Evolutionary conservation across 2,329 filamentous ascomycete genomes (phyloP).

Genomic region (Diplodia intermedia): DNA sequence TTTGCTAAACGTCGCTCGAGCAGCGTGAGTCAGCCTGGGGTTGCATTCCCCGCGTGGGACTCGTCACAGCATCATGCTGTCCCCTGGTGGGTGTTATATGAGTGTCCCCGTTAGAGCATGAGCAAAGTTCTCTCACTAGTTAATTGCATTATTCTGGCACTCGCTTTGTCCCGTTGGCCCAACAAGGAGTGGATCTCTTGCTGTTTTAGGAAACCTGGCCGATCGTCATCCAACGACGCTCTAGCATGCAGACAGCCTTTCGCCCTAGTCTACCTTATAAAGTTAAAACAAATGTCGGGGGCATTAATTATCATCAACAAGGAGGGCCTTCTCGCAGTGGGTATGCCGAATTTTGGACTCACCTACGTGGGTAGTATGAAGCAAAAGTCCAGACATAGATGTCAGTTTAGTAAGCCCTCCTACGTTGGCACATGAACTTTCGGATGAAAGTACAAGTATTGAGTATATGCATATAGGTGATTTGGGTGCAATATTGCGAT

Average conservation of each 20-base stretch:
- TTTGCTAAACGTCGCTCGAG: neutral
- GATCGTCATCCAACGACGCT: constrained; percentile 5
- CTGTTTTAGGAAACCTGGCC: constrained; percentile 15
- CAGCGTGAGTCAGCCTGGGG: neutral
- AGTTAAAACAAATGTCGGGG: neutral
- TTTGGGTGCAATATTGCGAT: no score
- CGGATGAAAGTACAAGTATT: no score
- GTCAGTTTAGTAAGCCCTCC: no score
- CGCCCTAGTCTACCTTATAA: constrained; percentile 1
- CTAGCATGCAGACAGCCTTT: neutral
- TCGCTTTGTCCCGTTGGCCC: neutral
- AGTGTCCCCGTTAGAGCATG: neutral
- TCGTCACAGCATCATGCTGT: neutral
- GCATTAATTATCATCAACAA: neutral
- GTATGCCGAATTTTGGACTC: no score
- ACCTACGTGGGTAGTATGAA: no score
- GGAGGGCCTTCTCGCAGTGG: no score
- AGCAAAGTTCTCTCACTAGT: neutral
- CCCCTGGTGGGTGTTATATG: neutral
- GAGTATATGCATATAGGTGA: no score
- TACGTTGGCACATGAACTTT: no score
- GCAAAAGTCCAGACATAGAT: no score
- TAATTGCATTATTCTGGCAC: neutral
- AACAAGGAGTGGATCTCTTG: neutral
- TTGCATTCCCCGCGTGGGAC: neutral